A percentile compares a stretch with the other conserved stretches of the same genome.
These are phyloP conservation scores for Paecilomyces niveus DNA, from an alignment of 2,329 filamentous ascomycete species.

Conservation along the genomic window DNA sequence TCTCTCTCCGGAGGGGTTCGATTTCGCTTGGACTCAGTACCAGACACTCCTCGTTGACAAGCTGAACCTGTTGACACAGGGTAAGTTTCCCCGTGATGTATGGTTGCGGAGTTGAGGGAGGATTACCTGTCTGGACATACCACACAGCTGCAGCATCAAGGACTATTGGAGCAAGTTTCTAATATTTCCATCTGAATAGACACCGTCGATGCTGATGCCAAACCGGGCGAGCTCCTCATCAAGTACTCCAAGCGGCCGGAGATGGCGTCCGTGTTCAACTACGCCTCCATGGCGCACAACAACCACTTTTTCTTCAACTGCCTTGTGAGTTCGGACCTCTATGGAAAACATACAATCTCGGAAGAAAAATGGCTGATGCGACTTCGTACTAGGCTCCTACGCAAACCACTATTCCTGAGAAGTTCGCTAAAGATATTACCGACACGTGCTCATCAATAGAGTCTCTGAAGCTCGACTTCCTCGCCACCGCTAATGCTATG, in stretches of 20 bases:
- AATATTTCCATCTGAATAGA: slow-evolving; percentile 37
- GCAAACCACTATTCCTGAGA: slow-evolving; percentile 46
- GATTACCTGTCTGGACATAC: neutral
- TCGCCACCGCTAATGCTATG: slow-evolving; percentile 78
- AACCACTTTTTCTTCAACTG: slow-evolving; percentile 55
- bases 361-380: neutral
- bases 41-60: slow-evolving; percentile 66
- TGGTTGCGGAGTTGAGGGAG: neutral
- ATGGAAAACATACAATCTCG: neutral
- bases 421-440: slow-evolving; percentile 55
- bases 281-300: slow-evolving; percentile 94
- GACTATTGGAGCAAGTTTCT: neutral
- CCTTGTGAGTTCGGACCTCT: slow-evolving; percentile 25
- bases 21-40: slow-evolving; percentile 76
- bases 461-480: slow-evolving; percentile 70
- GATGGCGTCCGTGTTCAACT: slow-evolving; percentile 80
- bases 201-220: slow-evolving; percentile 55
- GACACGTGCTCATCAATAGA: slow-evolving; percentile 74
- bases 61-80: slow-evolving; percentile 66
- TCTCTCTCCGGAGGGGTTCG: slow-evolving; percentile 61
- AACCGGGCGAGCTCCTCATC: slow-evolving; percentile 62
- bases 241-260: slow-evolving; percentile 71
- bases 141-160: neutral
- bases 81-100: slow-evolving; percentile 41
- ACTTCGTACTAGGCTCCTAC: slow-evolving; percentile 30